Evolutionary conservation across 2,329 filamentous ascomycete species (phyloP).

Genomic region (Xylariaceae sp.): DNA sequence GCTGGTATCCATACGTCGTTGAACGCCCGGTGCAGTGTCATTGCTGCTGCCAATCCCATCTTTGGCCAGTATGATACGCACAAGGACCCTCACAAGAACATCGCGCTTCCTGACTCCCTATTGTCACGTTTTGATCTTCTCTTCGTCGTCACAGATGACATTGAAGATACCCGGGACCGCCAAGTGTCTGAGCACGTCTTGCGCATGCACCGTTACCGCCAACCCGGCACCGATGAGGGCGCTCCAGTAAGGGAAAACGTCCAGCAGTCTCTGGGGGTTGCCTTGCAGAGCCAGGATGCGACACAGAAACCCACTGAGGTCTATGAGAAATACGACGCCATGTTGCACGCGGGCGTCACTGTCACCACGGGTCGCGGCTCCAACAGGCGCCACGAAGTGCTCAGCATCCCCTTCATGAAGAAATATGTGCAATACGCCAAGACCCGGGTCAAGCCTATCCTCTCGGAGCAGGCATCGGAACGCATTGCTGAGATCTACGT

Average conservation of each 20-base stretch:
- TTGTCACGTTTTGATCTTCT: constrained; percentile 97
- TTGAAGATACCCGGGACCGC: constrained; percentile 86
- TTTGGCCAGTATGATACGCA: constrained; percentile 98
- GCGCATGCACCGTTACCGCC: constrained; percentile 92
- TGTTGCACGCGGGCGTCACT: constrained; percentile 89
- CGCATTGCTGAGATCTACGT: constrained; percentile 90
- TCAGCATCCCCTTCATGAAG: constrained; percentile 97
- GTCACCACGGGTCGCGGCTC: constrained; percentile 66
- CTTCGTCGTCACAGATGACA: constrained; percentile 96
- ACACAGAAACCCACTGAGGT: constrained; percentile 75
- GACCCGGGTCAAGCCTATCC: constrained; percentile 75
- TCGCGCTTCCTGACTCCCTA: constrained; percentile 90
- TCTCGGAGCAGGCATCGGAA: constrained; percentile 86
- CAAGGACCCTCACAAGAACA: constrained; percentile 98
- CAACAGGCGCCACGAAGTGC: constrained; percentile 72
- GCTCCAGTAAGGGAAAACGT: constrained; percentile 85
- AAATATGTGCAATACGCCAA: constrained; percentile 99
- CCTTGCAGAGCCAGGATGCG: constrained; percentile 68
- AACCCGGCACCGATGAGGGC: constrained; percentile 87
- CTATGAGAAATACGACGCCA: constrained; percentile 91
- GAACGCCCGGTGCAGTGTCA: constrained; percentile 92
- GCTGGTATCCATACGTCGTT: constrained; percentile 96
- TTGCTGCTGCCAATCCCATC: constrained; percentile 94
- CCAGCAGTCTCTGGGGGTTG: constrained; percentile 78
- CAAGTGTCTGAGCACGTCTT: constrained; percentile 94